Evolutionary conservation across 345 rosid genomes (phyloP).

Genomic region (Citrus hindsii): DNA sequence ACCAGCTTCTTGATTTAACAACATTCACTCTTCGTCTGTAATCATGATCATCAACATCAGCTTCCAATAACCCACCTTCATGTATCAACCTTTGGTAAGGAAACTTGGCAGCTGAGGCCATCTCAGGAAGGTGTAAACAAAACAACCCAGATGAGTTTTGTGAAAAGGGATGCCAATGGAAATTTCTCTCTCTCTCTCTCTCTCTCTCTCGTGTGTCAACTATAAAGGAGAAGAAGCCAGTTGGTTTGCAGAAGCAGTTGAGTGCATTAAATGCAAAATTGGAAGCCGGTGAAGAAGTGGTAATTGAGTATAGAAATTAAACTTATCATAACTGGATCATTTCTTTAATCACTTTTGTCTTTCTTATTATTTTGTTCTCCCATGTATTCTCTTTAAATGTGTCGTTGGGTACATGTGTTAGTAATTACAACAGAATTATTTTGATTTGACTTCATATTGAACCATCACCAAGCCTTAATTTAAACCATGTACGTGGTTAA

Average conservation of each 20-base stretch:
- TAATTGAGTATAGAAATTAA: not conserved
- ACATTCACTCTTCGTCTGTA: not conserved
- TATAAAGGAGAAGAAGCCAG: slow-evolving; percentile 3
- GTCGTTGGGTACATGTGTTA: no score
- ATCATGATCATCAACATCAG: not conserved
- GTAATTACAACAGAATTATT: no score
- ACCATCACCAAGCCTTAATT: no score
- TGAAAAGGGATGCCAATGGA: slow-evolving; percentile 3
- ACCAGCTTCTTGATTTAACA: slow-evolving; percentile 26
- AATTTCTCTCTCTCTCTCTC: slow-evolving; percentile 16
- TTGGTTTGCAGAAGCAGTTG: slow-evolving; percentile 24
- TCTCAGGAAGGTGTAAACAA: slow-evolving; percentile 1
- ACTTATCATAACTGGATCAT: no score
- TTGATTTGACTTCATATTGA: not conserved
- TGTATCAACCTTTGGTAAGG: slow-evolving; percentile 40
- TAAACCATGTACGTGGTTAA: not conserved
- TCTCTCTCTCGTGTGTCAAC: not conserved
- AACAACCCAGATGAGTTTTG: not conserved
- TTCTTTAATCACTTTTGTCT: no score
- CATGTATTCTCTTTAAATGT: no score
- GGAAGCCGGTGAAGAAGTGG: not conserved
- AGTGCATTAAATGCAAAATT: slow-evolving; percentile 24
- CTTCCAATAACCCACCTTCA: slow-evolving; percentile 17
- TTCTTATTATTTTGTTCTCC: no score
- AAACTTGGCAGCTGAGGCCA: slow-evolving; percentile 28